These are phyloP conservation scores for Stemphylium lycopersici DNA, from an alignment of 2,329 filamentous ascomycete species.

Conservation along the genomic window DNA sequence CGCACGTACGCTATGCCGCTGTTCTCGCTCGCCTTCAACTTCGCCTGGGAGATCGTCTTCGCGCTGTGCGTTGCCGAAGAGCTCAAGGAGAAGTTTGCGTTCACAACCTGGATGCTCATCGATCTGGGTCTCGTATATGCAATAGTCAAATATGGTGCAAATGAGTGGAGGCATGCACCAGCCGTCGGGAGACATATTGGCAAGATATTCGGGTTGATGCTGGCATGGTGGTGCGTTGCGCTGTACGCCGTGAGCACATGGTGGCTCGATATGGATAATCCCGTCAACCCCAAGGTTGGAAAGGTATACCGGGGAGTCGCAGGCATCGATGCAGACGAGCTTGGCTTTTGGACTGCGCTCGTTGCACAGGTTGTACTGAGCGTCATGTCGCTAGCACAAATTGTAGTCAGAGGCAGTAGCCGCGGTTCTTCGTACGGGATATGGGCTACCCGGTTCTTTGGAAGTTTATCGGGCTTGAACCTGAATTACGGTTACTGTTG, in stretches of 20 bases:
- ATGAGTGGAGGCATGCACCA: conserved; percentile 54
- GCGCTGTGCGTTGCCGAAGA: conserved; percentile 56
- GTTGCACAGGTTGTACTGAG: conserved; percentile 54
- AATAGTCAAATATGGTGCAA: conserved; percentile 52
- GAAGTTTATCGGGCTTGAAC: conserved; percentile 71
- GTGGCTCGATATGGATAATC: conserved; percentile 55
- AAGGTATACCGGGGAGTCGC: conserved; percentile 38
- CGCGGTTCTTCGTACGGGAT: conserved; percentile 68
- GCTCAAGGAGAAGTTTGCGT: conserved; percentile 53
- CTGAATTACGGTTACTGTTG: conserved; percentile 59
- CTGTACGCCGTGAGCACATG: conserved; percentile 55
- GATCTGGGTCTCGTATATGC: conserved; percentile 57
- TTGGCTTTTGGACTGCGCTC: conserved; percentile 58
- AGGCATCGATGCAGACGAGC: conserved; percentile 57
- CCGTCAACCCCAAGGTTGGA: conserved; percentile 55
- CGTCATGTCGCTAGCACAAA: conserved; percentile 51
- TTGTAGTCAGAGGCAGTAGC: conserved; percentile 56
- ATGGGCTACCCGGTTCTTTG: conserved; percentile 79
- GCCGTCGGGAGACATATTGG: conserved; percentile 53
- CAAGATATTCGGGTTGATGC: conserved; percentile 45
- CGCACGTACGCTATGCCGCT: conserved; percentile 59
- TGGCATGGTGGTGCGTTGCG: conserved; percentile 47
- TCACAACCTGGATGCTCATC: conserved; percentile 57
- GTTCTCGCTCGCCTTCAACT: conserved; percentile 57
- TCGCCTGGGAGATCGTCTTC: conserved; percentile 61